A percentile compares a stretch with the other conserved stretches of the same genome.
These are phyloP conservation scores for Aspergillus sp. DNA, from an alignment of 2,329 filamentous ascomycete genomes.

Conservation along the genomic window DNA sequence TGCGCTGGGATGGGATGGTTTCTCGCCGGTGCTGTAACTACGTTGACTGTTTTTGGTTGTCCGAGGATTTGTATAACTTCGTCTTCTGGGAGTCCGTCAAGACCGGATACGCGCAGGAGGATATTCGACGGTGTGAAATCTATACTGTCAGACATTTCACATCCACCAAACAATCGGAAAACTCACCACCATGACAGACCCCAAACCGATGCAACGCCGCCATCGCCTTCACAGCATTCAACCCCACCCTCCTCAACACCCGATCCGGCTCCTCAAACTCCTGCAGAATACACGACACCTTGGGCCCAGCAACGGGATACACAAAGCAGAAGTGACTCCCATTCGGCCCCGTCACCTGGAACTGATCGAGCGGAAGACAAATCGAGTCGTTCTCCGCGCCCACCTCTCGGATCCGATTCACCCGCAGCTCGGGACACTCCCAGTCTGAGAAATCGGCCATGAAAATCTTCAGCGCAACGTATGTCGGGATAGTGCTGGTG, in stretches of 20 bases:
- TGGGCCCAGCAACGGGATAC: no score
- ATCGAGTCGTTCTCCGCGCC: no score
- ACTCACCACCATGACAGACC: neutral
- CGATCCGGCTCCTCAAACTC: no score
- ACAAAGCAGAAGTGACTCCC: no score
- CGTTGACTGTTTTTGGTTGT: neutral
- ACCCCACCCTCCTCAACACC: neutral
- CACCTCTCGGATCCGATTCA: no score
- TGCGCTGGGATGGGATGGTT: neutral
- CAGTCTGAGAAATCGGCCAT: no score
- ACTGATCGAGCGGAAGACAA: no score
- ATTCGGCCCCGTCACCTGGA: no score
- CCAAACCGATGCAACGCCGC: neutral
- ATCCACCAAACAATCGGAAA: neutral
- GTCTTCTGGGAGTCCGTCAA: neutral
- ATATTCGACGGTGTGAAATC: slow-evolving; percentile 1
- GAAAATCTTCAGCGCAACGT: no score
- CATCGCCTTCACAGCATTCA: neutral
- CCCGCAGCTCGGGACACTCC: no score
- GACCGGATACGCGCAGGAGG: slow-evolving; percentile 1
- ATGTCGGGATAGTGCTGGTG: no score
- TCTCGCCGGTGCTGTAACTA: neutral
- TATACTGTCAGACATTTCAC: neutral
- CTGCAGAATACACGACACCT: no score
- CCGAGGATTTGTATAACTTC: slow-evolving; percentile 1